Base-by-base conservation (phyloP, 1,284 basidiomycete genomes). In the Pseudozyma hubeiensis region DNA sequence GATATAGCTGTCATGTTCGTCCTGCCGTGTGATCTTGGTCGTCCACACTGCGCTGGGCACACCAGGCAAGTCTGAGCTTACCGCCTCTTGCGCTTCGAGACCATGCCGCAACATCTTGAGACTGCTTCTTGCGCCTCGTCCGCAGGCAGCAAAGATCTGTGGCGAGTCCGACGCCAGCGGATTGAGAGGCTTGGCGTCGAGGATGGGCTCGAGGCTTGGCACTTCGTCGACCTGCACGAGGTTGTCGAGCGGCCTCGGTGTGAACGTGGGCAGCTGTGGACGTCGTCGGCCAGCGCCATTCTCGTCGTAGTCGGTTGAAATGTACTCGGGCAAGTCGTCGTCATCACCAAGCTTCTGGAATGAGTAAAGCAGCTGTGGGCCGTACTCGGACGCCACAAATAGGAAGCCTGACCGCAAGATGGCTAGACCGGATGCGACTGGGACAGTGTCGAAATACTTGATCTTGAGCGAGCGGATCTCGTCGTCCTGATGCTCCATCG, bases 281-380 rank as follows among this genome's bases (percentile, higher is more conserved):
- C 66, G 68, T 30, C 51, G 55, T 11, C 52, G 53, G 3, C 63
- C 58, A 19, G 76, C 69, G 13, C 81, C 82, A 13, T 75, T 58
- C 24, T 71, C 67, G 24, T 73, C 68, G 30, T 77, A 78, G 51
- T 80, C 75, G 0, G 66, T 77, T 14, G 79, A 81, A 14, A 68
- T 60, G 55, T 77, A 82, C 34, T 79, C 81, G 2, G 79, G 77
- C 19, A 81, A 19, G 29, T 81, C 81, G 44, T 84, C 82, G 41
- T 84, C 82, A 44, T 84, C 81, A 34, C 82, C 82, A 7, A 84
- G 75, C 58, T 83, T 84, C 48, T 83, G 80, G 62, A 84, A 84
- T 4, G 82, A 81, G 71, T 84, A 84, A 35, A 84, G 66, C 31
- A 75, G 57, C 40, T 81, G 75, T 11, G 74, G 47, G 14, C 82